These are phyloP conservation scores for Lactarius indigo DNA, from an alignment of 768 basidiomycete species.

Conservation along the genomic window DNA sequence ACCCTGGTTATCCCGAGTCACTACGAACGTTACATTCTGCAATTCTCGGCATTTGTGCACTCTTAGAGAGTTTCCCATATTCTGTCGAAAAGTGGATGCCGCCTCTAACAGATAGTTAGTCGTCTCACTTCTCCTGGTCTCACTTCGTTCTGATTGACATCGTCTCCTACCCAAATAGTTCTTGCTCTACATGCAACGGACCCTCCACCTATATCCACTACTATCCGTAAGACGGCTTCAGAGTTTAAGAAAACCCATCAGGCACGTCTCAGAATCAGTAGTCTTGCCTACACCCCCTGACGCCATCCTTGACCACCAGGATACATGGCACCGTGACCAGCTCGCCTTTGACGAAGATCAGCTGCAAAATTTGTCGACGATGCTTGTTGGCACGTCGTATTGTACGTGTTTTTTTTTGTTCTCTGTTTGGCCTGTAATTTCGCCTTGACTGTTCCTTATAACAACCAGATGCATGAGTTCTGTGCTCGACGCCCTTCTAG, in stretches of 20 bases:
- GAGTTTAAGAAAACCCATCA: constrained; percentile 73
- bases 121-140: background rate
- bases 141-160: constrained; percentile 4
- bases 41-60: constrained; percentile 46
- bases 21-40: constrained; percentile 74
- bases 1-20: constrained; percentile 68
- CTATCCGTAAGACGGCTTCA: constrained; percentile 80
- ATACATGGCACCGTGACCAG: constrained; percentile 92
- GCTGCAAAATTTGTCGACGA: constrained; percentile 77
- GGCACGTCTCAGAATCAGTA: constrained; percentile 23
- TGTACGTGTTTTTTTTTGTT: constrained; percentile 46
- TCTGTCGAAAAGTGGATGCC: constrained; percentile 53
- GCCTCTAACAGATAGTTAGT: constrained; percentile 67
- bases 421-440: constrained; percentile 22
- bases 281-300: background rate
- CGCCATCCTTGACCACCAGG: constrained; percentile 40
- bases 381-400: constrained; percentile 88
- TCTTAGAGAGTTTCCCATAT: constrained; percentile 57
- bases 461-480: constrained; percentile 28
- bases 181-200: constrained; percentile 77
- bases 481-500: background rate
- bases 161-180: constrained; percentile 39
- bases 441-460: constrained; percentile 15
- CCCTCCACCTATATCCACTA: constrained; percentile 86
- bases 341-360: constrained; percentile 86